Evolutionary conservation across 75 land plant species (phyloP).

Genomic region (Pinus taeda): DNA sequence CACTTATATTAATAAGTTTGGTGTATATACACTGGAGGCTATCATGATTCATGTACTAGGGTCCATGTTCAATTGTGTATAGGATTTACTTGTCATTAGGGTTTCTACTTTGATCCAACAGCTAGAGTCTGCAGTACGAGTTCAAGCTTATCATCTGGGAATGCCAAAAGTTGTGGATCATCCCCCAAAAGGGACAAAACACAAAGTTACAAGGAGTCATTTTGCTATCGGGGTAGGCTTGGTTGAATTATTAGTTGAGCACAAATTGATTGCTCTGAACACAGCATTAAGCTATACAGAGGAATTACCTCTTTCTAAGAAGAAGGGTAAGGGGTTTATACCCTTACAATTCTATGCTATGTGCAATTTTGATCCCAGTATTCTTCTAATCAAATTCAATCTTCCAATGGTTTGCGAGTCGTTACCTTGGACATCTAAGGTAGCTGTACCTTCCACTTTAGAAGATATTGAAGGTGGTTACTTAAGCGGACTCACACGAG

Average conservation of each 20-base stretch:
- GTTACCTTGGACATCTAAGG: neutral
- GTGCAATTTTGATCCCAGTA: neutral
- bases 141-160: no score
- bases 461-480: constrained; percentile 7
- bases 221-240: neutral
- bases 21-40: constrained; percentile 5
- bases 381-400: neutral
- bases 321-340: no score
- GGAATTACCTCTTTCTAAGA: neutral
- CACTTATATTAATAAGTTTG: no score
- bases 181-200: no score
- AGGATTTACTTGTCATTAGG: neutral
- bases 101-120: constrained; percentile 1
- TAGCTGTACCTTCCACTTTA: neutral
- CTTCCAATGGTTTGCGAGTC: constrained; percentile 10
- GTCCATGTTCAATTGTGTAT: neutral
- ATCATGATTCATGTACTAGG: constrained; percentile 10
- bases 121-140: neutral
- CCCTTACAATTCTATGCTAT: constrained; percentile 2
- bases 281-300: neutral
- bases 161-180: no score
- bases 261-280: neutral
- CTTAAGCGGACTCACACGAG: constrained; percentile 5
- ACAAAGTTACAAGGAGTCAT: neutral
- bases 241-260: neutral